These are phyloP conservation scores for Talaromyces sp. DNA, from an alignment of 2,329 filamentous ascomycete species.

Conservation along the genomic window DNA sequence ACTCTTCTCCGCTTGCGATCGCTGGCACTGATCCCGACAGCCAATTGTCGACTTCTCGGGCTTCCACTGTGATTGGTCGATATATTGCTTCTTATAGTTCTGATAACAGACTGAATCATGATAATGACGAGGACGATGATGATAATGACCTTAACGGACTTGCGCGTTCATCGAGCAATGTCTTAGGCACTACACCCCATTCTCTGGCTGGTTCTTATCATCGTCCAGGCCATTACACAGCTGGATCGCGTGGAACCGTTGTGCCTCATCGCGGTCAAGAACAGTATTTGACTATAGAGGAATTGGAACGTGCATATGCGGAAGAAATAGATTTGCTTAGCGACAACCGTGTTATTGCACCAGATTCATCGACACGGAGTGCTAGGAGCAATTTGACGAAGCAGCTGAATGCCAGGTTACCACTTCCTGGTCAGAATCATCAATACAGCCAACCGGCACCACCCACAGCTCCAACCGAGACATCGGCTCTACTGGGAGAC, in stretches of 20 bases:
- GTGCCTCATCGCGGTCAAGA: constrained; percentile 49
- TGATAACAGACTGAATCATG: constrained; percentile 39
- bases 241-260: constrained; percentile 64
- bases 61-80: constrained; percentile 60
- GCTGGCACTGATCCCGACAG: constrained; percentile 28
- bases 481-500: constrained; percentile 44
- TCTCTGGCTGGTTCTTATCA: constrained; percentile 65
- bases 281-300: constrained; percentile 44
- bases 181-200: constrained; percentile 33
- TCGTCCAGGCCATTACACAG: constrained; percentile 70
- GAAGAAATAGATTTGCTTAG: constrained; percentile 56
- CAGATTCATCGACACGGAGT: constrained; percentile 40
- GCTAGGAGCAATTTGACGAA: constrained; percentile 19
- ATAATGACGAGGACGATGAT: constrained; percentile 35
- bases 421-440: neutral
- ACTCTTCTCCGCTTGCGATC: constrained; percentile 20
- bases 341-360: constrained; percentile 56
- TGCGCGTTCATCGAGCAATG: constrained; percentile 36
- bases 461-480: constrained; percentile 35
- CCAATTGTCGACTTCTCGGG: constrained; percentile 51
- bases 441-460: neutral
- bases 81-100: constrained; percentile 51
- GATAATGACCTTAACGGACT: constrained; percentile 39
- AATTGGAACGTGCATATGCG: constrained; percentile 49
- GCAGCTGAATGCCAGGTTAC: constrained; percentile 24